These are phyloP conservation scores for Raffaelea ambrosiae DNA, from an alignment of 2,329 filamentous ascomycete genomes.

Conservation along the genomic window DNA sequence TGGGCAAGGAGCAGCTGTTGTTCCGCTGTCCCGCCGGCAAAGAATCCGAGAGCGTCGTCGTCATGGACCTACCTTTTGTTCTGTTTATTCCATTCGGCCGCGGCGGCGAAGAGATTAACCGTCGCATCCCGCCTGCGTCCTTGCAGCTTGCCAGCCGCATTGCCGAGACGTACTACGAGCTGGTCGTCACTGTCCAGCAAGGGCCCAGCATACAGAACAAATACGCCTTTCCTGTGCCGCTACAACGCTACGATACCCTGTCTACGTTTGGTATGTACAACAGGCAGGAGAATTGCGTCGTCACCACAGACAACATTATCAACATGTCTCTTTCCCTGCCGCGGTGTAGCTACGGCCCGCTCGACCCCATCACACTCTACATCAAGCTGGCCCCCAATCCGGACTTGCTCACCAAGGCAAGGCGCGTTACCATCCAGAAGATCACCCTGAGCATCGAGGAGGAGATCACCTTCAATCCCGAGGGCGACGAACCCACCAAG, in stretches of 20 bases:
- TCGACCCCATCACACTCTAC: slow-evolving; percentile 92
- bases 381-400: slow-evolving; percentile 89
- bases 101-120: slow-evolving; percentile 80
- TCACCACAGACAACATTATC: slow-evolving; percentile 81
- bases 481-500: slow-evolving; percentile 87
- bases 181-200: slow-evolving; percentile 93
- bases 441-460: slow-evolving; percentile 93
- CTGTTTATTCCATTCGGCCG: slow-evolving; percentile 94
- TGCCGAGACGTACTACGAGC: slow-evolving; percentile 95
- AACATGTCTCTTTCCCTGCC: slow-evolving; percentile 87
- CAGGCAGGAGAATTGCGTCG: slow-evolving; percentile 79
- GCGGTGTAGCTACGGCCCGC: slow-evolving; percentile 90
- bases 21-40: slow-evolving; percentile 78
- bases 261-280: slow-evolving; percentile 99
- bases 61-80: slow-evolving; percentile 96
- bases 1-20: slow-evolving; percentile 90
- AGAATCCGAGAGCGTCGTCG: slow-evolving; percentile 80
- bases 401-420: slow-evolving; percentile 85
- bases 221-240: slow-evolving; percentile 81
- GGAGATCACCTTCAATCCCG: slow-evolving; percentile 97
- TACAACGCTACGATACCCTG: slow-evolving; percentile 89
- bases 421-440: slow-evolving; percentile 85
- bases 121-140: slow-evolving; percentile 85
- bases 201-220: slow-evolving; percentile 80
- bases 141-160: slow-evolving; percentile 84